Conservation (phyloP, 768 basidiomycete species). For the Phaeotremella skinneri region DNA sequence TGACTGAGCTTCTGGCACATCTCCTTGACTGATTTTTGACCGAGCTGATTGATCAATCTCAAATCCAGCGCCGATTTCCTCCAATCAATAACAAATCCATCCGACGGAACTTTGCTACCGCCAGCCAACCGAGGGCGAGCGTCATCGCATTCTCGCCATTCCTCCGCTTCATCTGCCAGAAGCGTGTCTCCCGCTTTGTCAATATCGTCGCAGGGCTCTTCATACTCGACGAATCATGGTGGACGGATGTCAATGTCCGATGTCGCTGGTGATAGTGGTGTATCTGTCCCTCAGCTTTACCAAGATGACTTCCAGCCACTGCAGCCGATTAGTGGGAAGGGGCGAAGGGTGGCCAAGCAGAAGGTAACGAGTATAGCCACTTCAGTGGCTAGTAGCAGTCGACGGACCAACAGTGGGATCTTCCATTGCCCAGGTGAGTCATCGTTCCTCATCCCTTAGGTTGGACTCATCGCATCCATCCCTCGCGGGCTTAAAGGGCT, state of each 20-base stretch:
- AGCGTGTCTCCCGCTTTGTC: constrained; percentile 42
- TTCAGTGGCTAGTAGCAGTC: constrained; percentile 75
- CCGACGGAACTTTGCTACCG: constrained; percentile 42
- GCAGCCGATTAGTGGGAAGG: neutral
- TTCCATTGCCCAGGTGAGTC: constrained; percentile 65
- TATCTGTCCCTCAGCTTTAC: neutral
- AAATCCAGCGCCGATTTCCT: constrained; percentile 44
- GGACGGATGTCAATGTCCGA: constrained; percentile 1
- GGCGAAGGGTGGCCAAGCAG: constrained; percentile 60
- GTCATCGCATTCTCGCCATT: constrained; percentile 36
- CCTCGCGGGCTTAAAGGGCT: neutral
- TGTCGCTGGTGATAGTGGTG: neutral
- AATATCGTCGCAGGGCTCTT: constrained; percentile 39
- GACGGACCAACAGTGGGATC: constrained; percentile 83
- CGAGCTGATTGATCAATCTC: neutral
- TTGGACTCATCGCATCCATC: neutral
- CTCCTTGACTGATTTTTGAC: neutral
- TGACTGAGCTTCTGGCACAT: too few relatives aligned
- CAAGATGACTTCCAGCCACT: neutral
- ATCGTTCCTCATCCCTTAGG: neutral
- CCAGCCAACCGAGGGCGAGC: constrained; percentile 30
- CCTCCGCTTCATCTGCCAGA: constrained; percentile 39
- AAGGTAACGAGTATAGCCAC: constrained; percentile 91
- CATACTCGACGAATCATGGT: constrained; percentile 14
- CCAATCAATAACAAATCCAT: constrained; percentile 39